Base-by-base conservation (phyloP, 176 grass and related monocot genomes). In the barley (Hordeum vulgare) region DNA sequence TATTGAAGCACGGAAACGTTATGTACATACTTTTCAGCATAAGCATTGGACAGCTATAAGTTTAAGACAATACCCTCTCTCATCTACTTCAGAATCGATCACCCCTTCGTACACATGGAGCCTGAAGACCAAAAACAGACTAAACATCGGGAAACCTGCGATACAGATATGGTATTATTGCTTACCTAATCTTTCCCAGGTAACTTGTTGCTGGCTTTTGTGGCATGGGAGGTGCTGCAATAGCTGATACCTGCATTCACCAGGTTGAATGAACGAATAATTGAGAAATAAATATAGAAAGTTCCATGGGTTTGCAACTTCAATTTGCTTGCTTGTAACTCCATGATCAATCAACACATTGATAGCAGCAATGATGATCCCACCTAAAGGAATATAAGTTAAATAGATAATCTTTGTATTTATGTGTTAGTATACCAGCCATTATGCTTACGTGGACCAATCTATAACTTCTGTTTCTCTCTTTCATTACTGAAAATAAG, bases 41-140 rank as follows among this genome's bases (percentile, higher is more conserved):
- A 56, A 23, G 18, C 57, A 54, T 44, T 71, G 31, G 71, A 35
- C 6, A 25, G 25, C 63, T 35, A 58, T 31, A 56, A 64, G 70
- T 61, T 69, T 41, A 40, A 37, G 86, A 79, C 26, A 78, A 59
- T 98, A 99, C 96, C 96, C 96, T 96, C 85, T 95, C 87, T 96
- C 91, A 75, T 99, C 91, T 81, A 99, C 96, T 81, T 89, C 85
- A 25, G 93, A 86, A 90, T 99, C 96, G 61, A 96, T 90, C 77
- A 87, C 94, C 92, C 93, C 96, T 37, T 91, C 88, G 66, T 99
- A 94, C 31, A 99, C 96, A 31, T 90, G 96, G 68, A 99, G 80
- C 87, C 89, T 99, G 87, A 65, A 86, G 20, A 74, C 79, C 3
- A 23, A 39, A 77, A 73, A 25, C 10, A 25, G 73, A 33, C 18